Evolutionary conservation across 257 asterid species (phyloP), one percentile per base, ranked within the genome.

Genomic region (Capsicum chinense): DNA sequence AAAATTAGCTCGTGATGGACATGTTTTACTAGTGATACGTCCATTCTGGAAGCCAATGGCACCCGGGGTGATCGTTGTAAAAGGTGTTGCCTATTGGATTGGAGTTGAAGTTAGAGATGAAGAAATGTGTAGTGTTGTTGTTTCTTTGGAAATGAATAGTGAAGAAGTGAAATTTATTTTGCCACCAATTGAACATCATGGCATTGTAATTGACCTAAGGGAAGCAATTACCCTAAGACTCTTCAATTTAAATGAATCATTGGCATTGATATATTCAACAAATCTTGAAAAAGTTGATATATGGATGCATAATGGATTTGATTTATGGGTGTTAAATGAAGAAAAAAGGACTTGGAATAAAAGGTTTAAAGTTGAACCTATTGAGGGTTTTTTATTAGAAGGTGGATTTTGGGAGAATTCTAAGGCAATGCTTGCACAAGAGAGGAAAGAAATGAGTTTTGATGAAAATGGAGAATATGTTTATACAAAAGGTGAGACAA

Each of bases 241-340:
- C 0, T 76, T 52, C 39, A 76, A 76, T 5, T 26, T 76, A 21
- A 50, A 76, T 26, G 81, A 76, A 52, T 21, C 81, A 7, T 52
- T 76, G 9, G 81, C 63, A 50, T 76, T 76, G 48, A 76, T 76
- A 50, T 76, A 52, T 52, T 76, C 63, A 3, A 54, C 60, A 21
- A 76, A 76, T 76, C 62, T 76, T 13, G 81, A 76, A 52, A 76
- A 76, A 76, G 81, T 76, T 76, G 81, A 76, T 76, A 76, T 76
- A 13, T 76, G 81, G 81, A 21, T 76, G 81, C 52, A 76, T 76
- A 54, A 54, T 50, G 81, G 81, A 21, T 76, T 76, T 76, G 81
- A 52, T 76, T 52, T 52, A 76, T 76, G 81, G 81, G 19, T 76
- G 19, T 26, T 76, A 2, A 57, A 52, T 76, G 63, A 52, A 3